Percentiles rank a stretch among this genome's conserved stretches.
Conservation (phyloP, 108 stramenopile genomes). For the Stephanodiscus minutulus region DNA sequence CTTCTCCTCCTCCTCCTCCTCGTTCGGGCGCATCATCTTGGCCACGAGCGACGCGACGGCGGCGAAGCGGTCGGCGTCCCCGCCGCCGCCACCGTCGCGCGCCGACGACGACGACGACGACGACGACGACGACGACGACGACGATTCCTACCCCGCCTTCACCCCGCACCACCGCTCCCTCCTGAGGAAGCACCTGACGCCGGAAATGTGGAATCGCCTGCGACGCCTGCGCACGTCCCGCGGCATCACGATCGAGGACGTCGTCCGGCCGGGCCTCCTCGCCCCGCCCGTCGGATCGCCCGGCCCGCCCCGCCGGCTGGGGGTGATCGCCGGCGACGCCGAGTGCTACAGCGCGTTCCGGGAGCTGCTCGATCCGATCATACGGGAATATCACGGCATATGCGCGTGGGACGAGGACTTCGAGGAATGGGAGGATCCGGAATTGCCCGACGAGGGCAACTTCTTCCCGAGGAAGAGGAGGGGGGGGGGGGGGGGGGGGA, state of each 20-base stretch:
- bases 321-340: slow-evolving; percentile 85
- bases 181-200: slow-evolving; percentile 72
- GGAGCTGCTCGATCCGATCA: slow-evolving; percentile 73
- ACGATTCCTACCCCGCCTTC: slow-evolving; percentile 49
- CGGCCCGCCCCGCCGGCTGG: slow-evolving; percentile 78
- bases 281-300: slow-evolving; percentile 57
- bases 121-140: slow-evolving; percentile 2
- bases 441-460: slow-evolving; percentile 40
- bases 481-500: no score
- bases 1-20: no score
- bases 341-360: slow-evolving; percentile 84
- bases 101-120: neutral
- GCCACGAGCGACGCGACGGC: no score
- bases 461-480: slow-evolving; percentile 14
- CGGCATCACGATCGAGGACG: slow-evolving; percentile 71
- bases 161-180: slow-evolving; percentile 54
- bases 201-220: slow-evolving; percentile 60
- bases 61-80: no score
- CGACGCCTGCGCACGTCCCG: slow-evolving; percentile 51
- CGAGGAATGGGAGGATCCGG: slow-evolving; percentile 46
- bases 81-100: no score
- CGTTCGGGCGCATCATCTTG: no score
- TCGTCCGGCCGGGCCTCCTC: slow-evolving; percentile 65
- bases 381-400: slow-evolving; percentile 71
- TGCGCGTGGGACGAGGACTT: neutral